Evolutionary conservation across 2,329 filamentous ascomycete genomes (phyloP), one percentile per base, ranked within the genome.

Genomic region (Talaromyces sp.): DNA sequence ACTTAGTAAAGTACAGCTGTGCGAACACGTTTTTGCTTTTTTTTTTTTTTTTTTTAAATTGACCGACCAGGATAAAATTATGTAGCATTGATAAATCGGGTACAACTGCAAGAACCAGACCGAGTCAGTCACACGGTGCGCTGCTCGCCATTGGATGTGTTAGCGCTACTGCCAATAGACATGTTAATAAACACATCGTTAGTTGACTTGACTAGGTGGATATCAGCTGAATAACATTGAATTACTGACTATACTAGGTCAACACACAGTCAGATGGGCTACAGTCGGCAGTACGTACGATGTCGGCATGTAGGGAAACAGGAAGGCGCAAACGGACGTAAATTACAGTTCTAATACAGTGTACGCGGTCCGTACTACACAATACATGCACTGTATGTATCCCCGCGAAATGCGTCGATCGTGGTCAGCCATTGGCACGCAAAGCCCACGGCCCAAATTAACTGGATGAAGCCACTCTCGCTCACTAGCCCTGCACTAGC

Each of bases 371-470:
- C 22, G 22, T 48, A 48, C 43, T 13, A 10, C 14, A 10, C 22
- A 43, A 7, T 50, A 52, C n/a, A 7, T 50, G 33, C n/a, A 47
- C 19, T 13, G 22, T 47, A 47, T 47, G 35, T 41, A 52, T 62
- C 61, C 58, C 63, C 63, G 63, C 63, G 63, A 65, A 65, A 61
- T 65, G 47, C 52, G 62, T 62, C 60, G 60, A 62, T 62, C 60
- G 45, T 54, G 47, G 37, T 39, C 37, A 58, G 54, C 56, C 33
- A 59, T 59, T 59, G 56, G 56, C 56, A 45, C 52, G 50, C 50
- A 54, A 31, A 27, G 54, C 54, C 37, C 54, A 39, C 45, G 47
- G 27, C 41, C 45, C 59, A 50, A 50, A 61, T 33, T 50, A 37
- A 43, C 45, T 45, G 33, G 31, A 62, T 22, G 10, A 24, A 54